phyloP scores from a whole-genome alignment of 2,329 filamentous ascomycete genomes.

The Colletotrichum salicis region DNA sequence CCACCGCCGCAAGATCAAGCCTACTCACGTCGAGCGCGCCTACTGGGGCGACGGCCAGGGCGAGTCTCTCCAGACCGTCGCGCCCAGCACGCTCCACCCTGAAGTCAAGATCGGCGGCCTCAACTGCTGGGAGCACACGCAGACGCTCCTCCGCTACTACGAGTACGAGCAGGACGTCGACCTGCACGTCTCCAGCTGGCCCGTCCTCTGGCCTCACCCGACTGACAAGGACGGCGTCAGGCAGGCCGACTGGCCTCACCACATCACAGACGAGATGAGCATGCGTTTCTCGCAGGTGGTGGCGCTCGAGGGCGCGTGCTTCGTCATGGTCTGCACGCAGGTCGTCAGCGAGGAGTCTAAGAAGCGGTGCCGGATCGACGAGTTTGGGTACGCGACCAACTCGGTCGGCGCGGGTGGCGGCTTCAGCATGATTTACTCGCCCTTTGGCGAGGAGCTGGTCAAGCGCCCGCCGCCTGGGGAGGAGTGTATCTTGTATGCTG shows the following conservation, averaged over 20 bases:
- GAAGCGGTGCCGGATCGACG: conserved; percentile 37
- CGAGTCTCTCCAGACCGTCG: conserved; percentile 64
- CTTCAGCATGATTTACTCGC: conserved; percentile 46
- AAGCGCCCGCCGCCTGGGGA: conserved; percentile 40
- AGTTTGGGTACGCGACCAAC: conserved; percentile 27
- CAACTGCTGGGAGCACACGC: conserved; percentile 65
- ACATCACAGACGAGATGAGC: conserved; percentile 48
- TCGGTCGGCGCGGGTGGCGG: conserved; percentile 39
- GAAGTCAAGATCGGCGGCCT: conserved; percentile 64
- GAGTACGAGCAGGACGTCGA: conserved; percentile 43
- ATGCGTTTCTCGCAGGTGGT: conserved; percentile 52
- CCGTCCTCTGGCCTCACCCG: conserved; percentile 41
- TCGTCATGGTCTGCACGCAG: conserved; percentile 53
- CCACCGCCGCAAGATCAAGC: conserved; percentile 62
- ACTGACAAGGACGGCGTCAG: conserved; percentile 41
- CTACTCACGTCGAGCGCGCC: conserved; percentile 58
- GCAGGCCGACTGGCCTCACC: conserved; percentile 48
- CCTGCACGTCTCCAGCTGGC: conserved; percentile 45
- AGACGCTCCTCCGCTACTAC: conserved; percentile 37
- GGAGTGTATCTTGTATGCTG: conserved; percentile 50
- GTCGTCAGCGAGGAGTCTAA: conserved; percentile 52
- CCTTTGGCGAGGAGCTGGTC: conserved; percentile 42
- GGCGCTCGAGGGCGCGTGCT: conserved; percentile 57
- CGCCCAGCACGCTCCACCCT: conserved; percentile 49
- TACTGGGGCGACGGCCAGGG: conserved; percentile 67